Percentiles rank a stretch among this genome's conserved stretches.
Conservation (phyloP, 139 green algal species). For the Chlamydomonas schloesseri region DNA sequence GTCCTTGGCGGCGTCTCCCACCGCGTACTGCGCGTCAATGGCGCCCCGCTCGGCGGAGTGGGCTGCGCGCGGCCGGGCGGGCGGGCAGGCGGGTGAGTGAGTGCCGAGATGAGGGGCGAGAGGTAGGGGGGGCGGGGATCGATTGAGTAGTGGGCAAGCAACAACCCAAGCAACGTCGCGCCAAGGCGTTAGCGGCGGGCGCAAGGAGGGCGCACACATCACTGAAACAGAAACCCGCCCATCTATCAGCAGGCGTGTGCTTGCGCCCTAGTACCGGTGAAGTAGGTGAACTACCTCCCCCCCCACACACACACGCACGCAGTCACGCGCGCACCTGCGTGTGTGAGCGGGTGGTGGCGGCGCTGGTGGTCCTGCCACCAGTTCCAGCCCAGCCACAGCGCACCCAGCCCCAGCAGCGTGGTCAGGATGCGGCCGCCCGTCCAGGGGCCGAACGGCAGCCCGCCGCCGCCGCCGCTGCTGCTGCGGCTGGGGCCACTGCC, state of each 20-base stretch:
- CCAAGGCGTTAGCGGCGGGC: no score
- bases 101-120: no score
- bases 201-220: no score
- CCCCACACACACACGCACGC: no score
- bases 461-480: neutral
- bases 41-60: conserved; percentile 10
- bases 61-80: neutral
- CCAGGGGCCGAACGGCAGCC: conserved; percentile 8
- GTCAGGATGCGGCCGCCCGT: conserved; percentile 8
- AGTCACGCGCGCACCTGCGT: neutral
- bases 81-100: neutral
- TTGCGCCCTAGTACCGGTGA: no score
- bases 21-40: conserved; percentile 27
- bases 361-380: conserved; percentile 6
- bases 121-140: no score
- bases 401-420: conserved; percentile 19
- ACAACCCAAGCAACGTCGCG: no score
- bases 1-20: conserved; percentile 35
- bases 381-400: conserved; percentile 32
- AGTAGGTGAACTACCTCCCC: no score
- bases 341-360: neutral
- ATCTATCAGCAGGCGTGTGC: no score
- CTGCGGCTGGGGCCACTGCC: neutral
- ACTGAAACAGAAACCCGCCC: no score
- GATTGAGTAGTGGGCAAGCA: no score